Evolutionary conservation across 2,329 filamentous ascomycete species (phyloP).

Genomic region (Pseudonectria buxi): DNA sequence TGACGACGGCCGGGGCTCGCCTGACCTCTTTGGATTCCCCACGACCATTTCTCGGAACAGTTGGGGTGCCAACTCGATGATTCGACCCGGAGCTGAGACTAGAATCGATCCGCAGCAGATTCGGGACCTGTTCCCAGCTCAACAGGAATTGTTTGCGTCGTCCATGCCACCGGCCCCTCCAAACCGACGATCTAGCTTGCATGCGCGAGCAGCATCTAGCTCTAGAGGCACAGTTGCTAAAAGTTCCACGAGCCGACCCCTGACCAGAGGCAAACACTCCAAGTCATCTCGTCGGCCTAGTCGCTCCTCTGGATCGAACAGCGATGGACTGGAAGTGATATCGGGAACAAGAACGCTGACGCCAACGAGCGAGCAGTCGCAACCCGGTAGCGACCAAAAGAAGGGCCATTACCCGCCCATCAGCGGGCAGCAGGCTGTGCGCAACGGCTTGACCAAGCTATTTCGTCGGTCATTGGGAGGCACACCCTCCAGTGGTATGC

Average conservation of each 20-base stretch:
- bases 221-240: conserved; percentile 7
- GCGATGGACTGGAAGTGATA: conserved; percentile 24
- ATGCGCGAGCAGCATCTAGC: conserved; percentile 36
- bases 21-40: conserved; percentile 50
- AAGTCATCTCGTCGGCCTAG: conserved; percentile 13
- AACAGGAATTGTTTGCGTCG: conserved; percentile 32
- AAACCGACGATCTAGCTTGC: conserved; percentile 46
- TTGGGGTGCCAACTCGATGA: conserved; percentile 45
- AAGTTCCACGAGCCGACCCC: conserved; percentile 7
- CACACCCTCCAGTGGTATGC: conserved; percentile 10
- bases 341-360: conserved; percentile 15
- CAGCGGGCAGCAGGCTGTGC: conserved; percentile 35
- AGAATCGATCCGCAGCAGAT: conserved; percentile 33
- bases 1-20: conserved; percentile 30
- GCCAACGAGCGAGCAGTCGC: conserved; percentile 16
- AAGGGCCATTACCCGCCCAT: conserved; percentile 45
- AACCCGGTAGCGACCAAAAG: conserved; percentile 24
- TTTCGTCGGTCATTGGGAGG: conserved; percentile 45
- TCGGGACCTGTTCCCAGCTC: conserved; percentile 38
- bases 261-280: conserved; percentile 9
- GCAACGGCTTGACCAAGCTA: conserved; percentile 41
- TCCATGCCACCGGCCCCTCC: conserved; percentile 41
- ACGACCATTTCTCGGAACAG: conserved; percentile 26
- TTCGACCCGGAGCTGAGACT: conserved; percentile 27
- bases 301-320: conserved; percentile 19